A percentile compares a stretch with the other conserved stretches of the same genome.
Conservation (phyloP, 2,329 filamentous ascomycete genomes). For the Fusarium sororula region DNA sequence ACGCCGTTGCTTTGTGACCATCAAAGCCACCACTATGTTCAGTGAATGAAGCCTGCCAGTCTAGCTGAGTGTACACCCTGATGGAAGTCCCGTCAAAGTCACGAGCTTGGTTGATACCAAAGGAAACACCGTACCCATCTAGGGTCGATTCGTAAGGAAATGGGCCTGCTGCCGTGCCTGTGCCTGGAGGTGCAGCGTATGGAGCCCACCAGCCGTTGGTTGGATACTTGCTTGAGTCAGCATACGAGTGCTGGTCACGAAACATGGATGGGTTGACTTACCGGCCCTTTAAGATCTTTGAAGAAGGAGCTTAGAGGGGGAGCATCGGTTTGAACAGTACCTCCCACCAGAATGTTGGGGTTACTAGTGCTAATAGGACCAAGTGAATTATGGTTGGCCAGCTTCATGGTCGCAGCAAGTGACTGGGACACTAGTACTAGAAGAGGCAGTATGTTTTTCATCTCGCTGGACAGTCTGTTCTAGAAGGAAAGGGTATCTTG, state of each 20-base stretch:
- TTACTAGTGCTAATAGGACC: background rate
- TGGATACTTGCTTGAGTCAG: background rate
- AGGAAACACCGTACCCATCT: background rate
- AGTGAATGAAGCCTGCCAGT: background rate
- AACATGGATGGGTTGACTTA: background rate
- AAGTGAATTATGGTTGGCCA: background rate
- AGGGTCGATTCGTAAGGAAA: background rate
- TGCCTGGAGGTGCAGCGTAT: background rate
- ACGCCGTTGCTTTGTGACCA: background rate
- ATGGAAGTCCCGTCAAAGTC: background rate
- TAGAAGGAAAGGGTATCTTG: no score
- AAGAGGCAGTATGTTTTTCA: background rate
- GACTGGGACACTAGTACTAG: background rate
- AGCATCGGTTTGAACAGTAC: background rate
- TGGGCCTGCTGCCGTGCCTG: background rate
- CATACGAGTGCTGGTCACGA: background rate
- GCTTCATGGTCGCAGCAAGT: background rate
- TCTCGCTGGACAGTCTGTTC: fast-evolving
- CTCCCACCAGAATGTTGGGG: background rate
- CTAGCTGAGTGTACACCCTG: background rate
- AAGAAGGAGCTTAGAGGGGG: background rate
- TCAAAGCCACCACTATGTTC: background rate
- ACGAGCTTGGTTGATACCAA: background rate
- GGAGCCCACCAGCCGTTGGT: background rate
- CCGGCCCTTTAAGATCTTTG: background rate